Base-by-base conservation (phyloP, 1,139 yeast species). In the Arxiozyma heterogenica region DNA sequence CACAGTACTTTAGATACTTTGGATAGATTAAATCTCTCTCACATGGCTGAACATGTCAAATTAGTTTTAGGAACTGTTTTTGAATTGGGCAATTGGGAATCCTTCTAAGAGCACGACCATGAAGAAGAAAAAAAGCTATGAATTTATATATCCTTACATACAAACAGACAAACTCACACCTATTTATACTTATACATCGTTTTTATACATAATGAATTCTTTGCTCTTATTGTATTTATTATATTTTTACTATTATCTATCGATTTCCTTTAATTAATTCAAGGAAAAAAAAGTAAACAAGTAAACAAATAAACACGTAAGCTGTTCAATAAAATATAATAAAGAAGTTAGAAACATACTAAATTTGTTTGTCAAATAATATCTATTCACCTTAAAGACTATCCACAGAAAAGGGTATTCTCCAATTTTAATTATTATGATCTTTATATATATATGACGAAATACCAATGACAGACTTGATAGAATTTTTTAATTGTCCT, bases 1-100 rank as follows among this genome's bases (percentile, higher is more conserved):
- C 98, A 91, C 71, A 79, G 88, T 44, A 78, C 82, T 0, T 71
- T 80, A 70, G 98, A 93, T 67, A 89, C 96, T 6, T 69, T 91
- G 57, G 96, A 89, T 64, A 75, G 86, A 61, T 76, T 93, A 55
- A 84, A 86, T 62, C 80, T 85, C 66, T 80, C 76, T 51, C 96
- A 90, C 68, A 82, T 91, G 74, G 76, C 73, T 15, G 88, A 91
- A 70, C 95, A 88, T 66, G 80, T 83, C 55, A 86, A 84, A 69
- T 74, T 91, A 61, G 85, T 87, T 1, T 60, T 87, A 21, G 91
- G 88, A 0, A 84, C 77, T 61, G 81, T 83, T 3, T 73, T 81
- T 53, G 96, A 90, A 72, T 76, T 90, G 59, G 80, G 81, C 38
- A 52, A 59, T 44, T 66, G 69, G 69, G 49, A 52, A 20, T 51